Evolutionary conservation across 768 basidiomycete species (phyloP), one percentile per base, ranked within the genome.

Genomic region (Agaricus sinodeliciosus): DNA sequence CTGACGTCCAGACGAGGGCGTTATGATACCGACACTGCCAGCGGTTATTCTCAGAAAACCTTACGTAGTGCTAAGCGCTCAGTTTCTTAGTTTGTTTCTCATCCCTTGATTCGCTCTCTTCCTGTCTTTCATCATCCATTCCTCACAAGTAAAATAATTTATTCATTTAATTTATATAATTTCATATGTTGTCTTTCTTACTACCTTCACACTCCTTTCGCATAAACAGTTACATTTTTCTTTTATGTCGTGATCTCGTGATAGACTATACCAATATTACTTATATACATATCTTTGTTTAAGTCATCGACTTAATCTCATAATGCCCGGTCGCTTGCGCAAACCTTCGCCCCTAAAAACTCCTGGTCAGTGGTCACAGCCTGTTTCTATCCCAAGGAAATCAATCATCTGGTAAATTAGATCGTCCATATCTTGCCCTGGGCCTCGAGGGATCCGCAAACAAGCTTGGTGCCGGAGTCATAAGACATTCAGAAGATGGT

Each of bases 371-470:
- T 19, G n/a, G 4, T 6, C n/a, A n/a, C 28, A n/a, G 9, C 16
- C 28, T 16, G 31, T 31, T n/a, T 34, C 3, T 28, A 47, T 31
- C 7, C 31, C 31, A 12, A 26, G 16, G 11, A 18, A 16, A 12
- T 47, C 42, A 39, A 41, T 51, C 49, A 35, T 31, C 25, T 49
- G 13, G 19, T n/a, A 27, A 19, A 18, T 34, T 44, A 90, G 88
- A 80, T 55, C 76, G 75, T 47, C 76, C 86, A 13, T 81, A 84
- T 63, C 69, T 96, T 18, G 94, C 95, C n/a, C 80, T 99, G 16
- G 96, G 96, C 18, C 82, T 99, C 34, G 96, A 99, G 69, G 96
- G 96, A 12, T 94, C 92, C 15, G 96, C 96, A 41, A 99, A 99
- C 72, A 99, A 99, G 68, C 78, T 99, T 28, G 96, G 96, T 9